Evolutionary conservation across 129 eudicot genomes (phyloP).

Genomic region (carrot (Daucus carota)): DH1_v3.0 NC_030385.2:32691001-32691500

Average conservation of each 20-base stretch:
- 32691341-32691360: not conserved
- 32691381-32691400: not conserved
- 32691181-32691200: conserved; percentile 66
- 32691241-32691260: conserved; percentile 40
- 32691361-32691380: not conserved
- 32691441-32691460: not conserved
- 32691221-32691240: conserved; percentile 72
- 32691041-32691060: conserved; percentile 6
- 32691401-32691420: not conserved
- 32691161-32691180: conserved; percentile 37
- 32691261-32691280: conserved; percentile 17
- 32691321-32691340: not conserved
- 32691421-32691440: not conserved
- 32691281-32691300: not conserved
- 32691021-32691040: not conserved
- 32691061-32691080: conserved; percentile 11
- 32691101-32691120: conserved; percentile 20
- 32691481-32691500: not conserved
- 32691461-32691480: not conserved
- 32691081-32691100: conserved; percentile 27
- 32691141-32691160: conserved; percentile 61
- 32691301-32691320: not conserved
- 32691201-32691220: conserved; percentile 88
- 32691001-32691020: not conserved
- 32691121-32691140: conserved; percentile 11